A percentile compares a stretch with the other conserved stretches of the same genome.
Evolutionary conservation across 1,139 yeast genomes (phyloP).

Genomic region (Yamadazyma sp.): DNA sequence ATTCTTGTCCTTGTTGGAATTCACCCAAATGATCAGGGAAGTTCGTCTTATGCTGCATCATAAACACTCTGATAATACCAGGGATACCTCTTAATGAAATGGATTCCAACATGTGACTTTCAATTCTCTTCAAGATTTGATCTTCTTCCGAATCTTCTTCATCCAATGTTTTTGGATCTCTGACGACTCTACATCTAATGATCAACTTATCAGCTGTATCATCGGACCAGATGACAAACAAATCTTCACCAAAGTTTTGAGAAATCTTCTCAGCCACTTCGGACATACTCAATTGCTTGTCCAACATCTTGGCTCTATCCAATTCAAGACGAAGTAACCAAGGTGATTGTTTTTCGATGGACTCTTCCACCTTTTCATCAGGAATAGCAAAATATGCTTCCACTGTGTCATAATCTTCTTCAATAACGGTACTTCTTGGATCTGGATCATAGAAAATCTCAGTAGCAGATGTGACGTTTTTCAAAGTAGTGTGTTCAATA

Average conservation of each 20-base stretch:
- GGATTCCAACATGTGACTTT: constrained; percentile 93
- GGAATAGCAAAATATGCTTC: constrained; percentile 97
- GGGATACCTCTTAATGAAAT: constrained; percentile 95
- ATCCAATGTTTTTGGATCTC: constrained; percentile 91
- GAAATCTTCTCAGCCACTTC: constrained; percentile 97
- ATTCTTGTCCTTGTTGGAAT: constrained; percentile 83
- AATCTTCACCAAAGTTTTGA: constrained; percentile 89
- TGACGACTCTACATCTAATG: constrained; percentile 96
- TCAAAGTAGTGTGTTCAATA: constrained; percentile 92
- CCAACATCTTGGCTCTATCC: constrained; percentile 98
- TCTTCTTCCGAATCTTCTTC: constrained; percentile 98
- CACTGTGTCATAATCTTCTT: constrained; percentile 95
- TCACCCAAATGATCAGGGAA: constrained; percentile 84
- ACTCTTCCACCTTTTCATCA: constrained; percentile 94
- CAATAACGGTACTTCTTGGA: constrained; percentile 92
- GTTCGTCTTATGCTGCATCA: constrained; percentile 89
- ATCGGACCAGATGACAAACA: constrained; percentile 98
- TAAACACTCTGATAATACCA: constrained; percentile 87
- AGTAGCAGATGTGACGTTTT: constrained; percentile 95
- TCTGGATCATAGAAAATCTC: constrained; percentile 98
- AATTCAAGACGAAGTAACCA: constrained; percentile 96
- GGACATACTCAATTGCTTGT: constrained; percentile 95
- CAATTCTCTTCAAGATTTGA: constrained; percentile 91
- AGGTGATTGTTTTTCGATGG: constrained; percentile 92
- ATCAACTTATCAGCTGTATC: constrained; percentile 97